These are phyloP conservation scores for Funneliformis caledonium DNA, from an alignment of 371 early-diverging fungal genomes.

Conservation along the genomic window DNA sequence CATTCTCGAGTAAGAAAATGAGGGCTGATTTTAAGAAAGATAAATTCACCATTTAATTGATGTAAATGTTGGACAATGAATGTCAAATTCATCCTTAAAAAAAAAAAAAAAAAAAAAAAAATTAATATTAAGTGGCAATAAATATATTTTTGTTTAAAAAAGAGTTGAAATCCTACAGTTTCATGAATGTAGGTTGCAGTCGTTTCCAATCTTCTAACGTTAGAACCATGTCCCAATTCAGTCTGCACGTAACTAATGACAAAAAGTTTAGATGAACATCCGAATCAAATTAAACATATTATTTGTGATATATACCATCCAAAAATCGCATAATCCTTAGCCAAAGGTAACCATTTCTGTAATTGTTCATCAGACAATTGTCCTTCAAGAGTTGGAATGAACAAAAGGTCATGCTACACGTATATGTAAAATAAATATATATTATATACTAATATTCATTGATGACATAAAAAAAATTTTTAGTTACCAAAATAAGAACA, in stretches of 20 bases:
- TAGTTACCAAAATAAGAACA: background rate
- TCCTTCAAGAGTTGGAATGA: background rate
- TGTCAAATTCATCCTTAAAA: conserved; percentile 66
- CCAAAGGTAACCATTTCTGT: conserved; percentile 3
- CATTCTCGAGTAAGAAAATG: conserved; percentile 54
- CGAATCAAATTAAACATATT: background rate
- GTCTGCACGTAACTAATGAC: conserved; percentile 42
- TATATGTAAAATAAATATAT: background rate
- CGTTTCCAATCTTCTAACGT: conserved; percentile 78
- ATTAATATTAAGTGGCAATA: no score
- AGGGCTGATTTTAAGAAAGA: conserved; percentile 45
- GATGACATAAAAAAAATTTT: background rate
- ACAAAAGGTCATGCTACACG: background rate
- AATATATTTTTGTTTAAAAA: no score
- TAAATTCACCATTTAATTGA: conserved; percentile 74
- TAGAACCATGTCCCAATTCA: conserved; percentile 55
- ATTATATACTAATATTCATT: background rate
- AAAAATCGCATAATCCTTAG: background rate
- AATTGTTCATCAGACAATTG: conserved; percentile 18
- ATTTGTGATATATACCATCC: background rate
- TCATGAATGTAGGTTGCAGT: conserved; percentile 75
- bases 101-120: no score
- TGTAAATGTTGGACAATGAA: conserved; percentile 73
- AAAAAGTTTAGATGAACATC: background rate
- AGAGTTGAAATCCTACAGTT: conserved; percentile 42